Conservation (phyloP, 2,329 filamentous ascomycete species). For the Hypoxylon sp. region DNA sequence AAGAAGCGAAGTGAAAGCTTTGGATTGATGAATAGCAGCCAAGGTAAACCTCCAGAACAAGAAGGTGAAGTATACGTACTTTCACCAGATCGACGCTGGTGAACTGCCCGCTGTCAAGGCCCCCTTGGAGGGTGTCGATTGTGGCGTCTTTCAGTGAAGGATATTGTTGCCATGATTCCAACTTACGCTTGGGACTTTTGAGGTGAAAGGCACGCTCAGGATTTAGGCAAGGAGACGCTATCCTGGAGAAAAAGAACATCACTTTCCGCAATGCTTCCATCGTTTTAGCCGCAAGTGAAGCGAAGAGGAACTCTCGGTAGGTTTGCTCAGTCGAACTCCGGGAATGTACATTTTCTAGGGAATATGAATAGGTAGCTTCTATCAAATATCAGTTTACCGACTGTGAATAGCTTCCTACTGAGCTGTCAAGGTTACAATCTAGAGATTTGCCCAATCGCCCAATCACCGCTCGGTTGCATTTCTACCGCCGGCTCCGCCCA, state of each 20-base stretch:
- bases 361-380: not conserved
- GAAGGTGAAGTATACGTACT: slow-evolving; percentile 45
- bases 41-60: not conserved
- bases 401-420: slow-evolving; percentile 1
- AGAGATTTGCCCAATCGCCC: not conserved
- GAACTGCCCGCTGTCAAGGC: slow-evolving; percentile 45
- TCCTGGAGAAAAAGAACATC: too few species aligned
- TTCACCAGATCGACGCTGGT: slow-evolving; percentile 49
- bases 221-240: too few species aligned
- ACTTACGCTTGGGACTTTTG: too few species aligned
- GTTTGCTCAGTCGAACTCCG: too few species aligned
- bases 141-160: slow-evolving; percentile 35
- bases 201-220: too few species aligned
- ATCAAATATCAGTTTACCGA: not conserved
- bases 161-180: not conserved
- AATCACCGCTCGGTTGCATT: slow-evolving; percentile 1
- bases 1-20: not conserved
- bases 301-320: too few species aligned
- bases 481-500: not conserved
- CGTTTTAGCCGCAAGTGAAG: too few species aligned
- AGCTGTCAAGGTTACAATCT: slow-evolving; percentile 1
- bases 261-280: too few species aligned
- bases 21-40: not conserved
- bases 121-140: slow-evolving; percentile 40
- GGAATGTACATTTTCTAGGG: too few species aligned